phyloP scores from a whole-genome alignment of 2,329 filamentous ascomycete genomes.

The Blastomyces percursus region DNA sequence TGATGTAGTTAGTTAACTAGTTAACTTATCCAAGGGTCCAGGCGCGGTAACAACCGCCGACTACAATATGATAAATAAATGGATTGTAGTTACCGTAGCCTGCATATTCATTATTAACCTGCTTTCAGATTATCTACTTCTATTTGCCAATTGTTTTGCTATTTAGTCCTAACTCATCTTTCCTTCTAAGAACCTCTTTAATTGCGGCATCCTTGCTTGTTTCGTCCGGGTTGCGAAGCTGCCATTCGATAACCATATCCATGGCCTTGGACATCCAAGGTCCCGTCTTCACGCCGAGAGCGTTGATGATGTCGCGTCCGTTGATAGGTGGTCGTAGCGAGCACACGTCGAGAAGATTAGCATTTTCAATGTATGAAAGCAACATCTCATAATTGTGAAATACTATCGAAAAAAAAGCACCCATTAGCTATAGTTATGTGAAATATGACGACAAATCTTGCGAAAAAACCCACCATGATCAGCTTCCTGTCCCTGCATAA shows the following conservation, averaged over 20 bases:
- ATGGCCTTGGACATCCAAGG: conserved; percentile 76
- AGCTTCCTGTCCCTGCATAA: conserved; percentile 25
- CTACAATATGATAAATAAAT: neutral
- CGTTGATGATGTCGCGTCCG: conserved; percentile 59
- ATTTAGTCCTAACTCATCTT: conserved; percentile 39
- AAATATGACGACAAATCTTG: neutral
- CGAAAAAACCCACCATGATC: conserved; percentile 20
- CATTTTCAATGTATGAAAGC: conserved; percentile 40
- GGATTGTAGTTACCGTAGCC: neutral
- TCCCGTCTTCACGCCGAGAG: conserved; percentile 54
- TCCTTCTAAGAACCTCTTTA: conserved; percentile 46
- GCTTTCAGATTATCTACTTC: neutral
- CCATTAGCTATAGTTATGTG: neutral
- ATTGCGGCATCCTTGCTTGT: conserved; percentile 50
- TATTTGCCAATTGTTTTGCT: neutral
- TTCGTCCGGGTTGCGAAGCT: conserved; percentile 63
- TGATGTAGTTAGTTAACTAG: no score
- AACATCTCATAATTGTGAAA: conserved; percentile 44
- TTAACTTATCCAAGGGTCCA: no score
- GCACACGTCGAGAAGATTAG: conserved; percentile 42
- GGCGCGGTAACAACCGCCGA: neutral
- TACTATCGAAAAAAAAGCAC: conserved; percentile 23
- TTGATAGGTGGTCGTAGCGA: conserved; percentile 57
- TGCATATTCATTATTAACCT: neutral
- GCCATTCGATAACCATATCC: conserved; percentile 75